Evolutionary conservation across 176 grass and related monocot species (phyloP).

Genomic region (Saccharum spontaneum): DNA sequence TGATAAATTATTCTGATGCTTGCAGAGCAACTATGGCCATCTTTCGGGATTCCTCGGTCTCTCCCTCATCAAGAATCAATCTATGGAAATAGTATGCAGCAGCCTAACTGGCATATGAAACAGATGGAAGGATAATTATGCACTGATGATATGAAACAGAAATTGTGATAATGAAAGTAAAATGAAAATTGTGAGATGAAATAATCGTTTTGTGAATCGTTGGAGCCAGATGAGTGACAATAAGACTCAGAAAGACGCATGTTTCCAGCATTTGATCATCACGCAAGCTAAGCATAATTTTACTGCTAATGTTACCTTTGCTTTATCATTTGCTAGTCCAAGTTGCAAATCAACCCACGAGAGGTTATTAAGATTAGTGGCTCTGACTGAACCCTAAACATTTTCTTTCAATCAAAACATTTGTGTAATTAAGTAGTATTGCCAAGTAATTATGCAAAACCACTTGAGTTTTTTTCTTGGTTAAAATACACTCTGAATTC

Average conservation of each 20-base stretch:
- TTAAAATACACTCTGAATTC: no score
- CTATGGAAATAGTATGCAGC: conserved; percentile 82
- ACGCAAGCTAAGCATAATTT: conserved; percentile 77
- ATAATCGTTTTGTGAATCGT: no score
- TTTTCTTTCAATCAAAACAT: neutral
- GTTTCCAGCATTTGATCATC: conserved; percentile 79
- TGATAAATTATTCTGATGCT: no score
- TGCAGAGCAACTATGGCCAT: no score
- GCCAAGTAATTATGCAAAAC: no score
- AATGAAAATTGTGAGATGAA: no score
- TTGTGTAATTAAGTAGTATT: neutral
- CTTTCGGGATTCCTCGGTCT: no score
- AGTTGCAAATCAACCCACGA: conserved; percentile 74
- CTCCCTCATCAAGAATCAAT: conserved; percentile 79
- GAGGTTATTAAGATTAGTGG: neutral
- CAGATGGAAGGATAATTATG: conserved; percentile 1
- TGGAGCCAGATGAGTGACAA: no score
- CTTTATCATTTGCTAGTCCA: conserved; percentile 73
- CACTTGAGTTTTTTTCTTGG: no score
- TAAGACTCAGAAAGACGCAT: conserved; percentile 42
- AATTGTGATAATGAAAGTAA: no score
- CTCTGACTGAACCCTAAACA: neutral
- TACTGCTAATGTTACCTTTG: conserved; percentile 75
- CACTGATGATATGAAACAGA: neutral
- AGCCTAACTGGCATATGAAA: conserved; percentile 27